Evolutionary conservation across 1,139 yeast species (phyloP), one percentile per base, ranked within the genome.

Genomic region (Scheffersomyces quercinus): DNA sequence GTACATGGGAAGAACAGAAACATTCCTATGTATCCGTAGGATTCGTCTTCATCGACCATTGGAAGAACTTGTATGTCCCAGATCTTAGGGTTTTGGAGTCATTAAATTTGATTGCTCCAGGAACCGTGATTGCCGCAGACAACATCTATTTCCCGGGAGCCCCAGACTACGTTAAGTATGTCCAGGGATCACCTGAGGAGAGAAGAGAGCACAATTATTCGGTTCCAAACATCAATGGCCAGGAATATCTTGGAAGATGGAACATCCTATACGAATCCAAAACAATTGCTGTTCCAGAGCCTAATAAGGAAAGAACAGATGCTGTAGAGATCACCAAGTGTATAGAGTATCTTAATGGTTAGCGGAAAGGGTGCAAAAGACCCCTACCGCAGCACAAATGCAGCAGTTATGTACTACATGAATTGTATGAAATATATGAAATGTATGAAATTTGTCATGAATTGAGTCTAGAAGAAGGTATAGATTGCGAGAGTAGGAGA

Each of bases 71-170:
- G 35, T 77, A 74, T 46, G 64, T 73, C 8, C 70, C 77, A 1
- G 80, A 76, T 48, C 57, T 75, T 34, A 54, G 79, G 33, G 64
- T 72, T 2, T 51, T 74, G 39, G 81, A 76, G 48, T 54, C 75
- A 0, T 48, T 72, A 35, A 66, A 68, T 14, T 56, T 74, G 41
- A 57, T 77, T 36, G 67, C 67, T 0, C 68, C 70, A 8, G 79
- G 77, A 0, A 65, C 79, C 0, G 49, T 62, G 3, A 54, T 77
- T 28, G 60, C 64, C 38, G 79, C 77, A 2, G 79, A 74, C 47
- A 74, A 74, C 48, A 62, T 67, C 8, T 32, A 55, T 15, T 14
- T 10, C 2, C 70, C 74, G 2, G 78, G 75, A 1, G 72, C 66
- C 0, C 70, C 75, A 0, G 79, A 69, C 12, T 75, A 73, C 46